Conservation (phyloP, 202 grass and related monocot genomes). For the Setaria viridis region DNA sequence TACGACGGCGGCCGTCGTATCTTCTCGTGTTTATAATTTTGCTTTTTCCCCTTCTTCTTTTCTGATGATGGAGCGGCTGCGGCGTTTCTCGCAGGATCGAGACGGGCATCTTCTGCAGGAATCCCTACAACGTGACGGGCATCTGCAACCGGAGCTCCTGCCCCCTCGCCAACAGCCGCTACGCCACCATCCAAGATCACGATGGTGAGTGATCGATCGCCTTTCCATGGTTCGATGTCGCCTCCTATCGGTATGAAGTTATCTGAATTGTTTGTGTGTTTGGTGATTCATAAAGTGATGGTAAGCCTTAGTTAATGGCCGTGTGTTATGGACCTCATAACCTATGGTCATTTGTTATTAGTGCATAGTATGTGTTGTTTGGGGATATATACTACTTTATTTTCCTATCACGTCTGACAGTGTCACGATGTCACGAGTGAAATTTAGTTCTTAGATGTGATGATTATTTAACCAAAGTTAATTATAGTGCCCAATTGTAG, state of each 20-base stretch:
- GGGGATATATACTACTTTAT: too few species aligned
- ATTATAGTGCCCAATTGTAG: too few species aligned
- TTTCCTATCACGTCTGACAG: too few species aligned
- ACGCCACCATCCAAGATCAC: constrained; percentile 79
- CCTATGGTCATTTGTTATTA: too few species aligned
- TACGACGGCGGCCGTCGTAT: constrained; percentile 6
- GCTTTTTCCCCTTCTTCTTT: not conserved
- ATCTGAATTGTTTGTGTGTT: not conserved
- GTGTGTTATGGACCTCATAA: too few species aligned
- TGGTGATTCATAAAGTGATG: not conserved
- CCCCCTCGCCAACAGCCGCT: constrained; percentile 88
- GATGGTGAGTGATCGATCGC: constrained; percentile 45
- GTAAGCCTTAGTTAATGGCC: too few species aligned
- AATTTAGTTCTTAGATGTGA: too few species aligned
- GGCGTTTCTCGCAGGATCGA: constrained; percentile 49
- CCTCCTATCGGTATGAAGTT: too few species aligned
- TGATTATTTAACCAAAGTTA: too few species aligned
- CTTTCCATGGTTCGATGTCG: not conserved
- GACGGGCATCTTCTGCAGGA: constrained; percentile 77
- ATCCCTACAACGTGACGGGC: constrained; percentile 75
- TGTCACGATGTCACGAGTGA: too few species aligned
- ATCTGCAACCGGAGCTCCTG: constrained; percentile 94
- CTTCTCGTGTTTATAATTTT: not conserved
- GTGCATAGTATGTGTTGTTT: too few species aligned
- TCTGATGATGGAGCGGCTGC: not conserved